These are phyloP conservation scores for Eimeria praecox DNA, from an alignment of 169 alveolate genomes.

Conservation along the genomic window DNA sequence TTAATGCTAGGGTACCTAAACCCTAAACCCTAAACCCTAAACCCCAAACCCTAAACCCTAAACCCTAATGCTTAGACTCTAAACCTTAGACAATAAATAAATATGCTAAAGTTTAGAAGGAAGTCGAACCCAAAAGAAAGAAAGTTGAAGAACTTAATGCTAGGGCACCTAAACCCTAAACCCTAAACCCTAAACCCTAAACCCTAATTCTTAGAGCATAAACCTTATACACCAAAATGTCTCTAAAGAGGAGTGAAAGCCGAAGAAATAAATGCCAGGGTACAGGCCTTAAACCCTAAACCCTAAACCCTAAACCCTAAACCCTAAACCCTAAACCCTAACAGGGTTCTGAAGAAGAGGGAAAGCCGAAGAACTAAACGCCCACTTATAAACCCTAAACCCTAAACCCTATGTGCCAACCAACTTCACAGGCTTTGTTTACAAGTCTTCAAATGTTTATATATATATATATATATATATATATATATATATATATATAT, in stretches of 20 bases:
- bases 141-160: slow-evolving; percentile 87
- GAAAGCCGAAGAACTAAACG: no score
- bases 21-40: slow-evolving; percentile 49
- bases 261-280: background rate
- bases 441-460: no score
- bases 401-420: background rate
- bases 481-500: no score
- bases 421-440: no score
- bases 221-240: slow-evolving; percentile 28
- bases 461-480: no score
- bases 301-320: background rate
- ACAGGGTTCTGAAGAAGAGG: no score
- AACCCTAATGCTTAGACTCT: no score
- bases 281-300: background rate
- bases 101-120: slow-evolving; percentile 89
- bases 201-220: no score
- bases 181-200: slow-evolving; percentile 9
- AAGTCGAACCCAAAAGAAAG: slow-evolving; percentile 90
- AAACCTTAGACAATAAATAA: slow-evolving; percentile 81
- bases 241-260: background rate
- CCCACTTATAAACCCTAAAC: background rate
- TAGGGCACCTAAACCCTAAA: slow-evolving; percentile 79
- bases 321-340: background rate
- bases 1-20: slow-evolving; percentile 85
- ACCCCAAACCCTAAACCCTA: background rate